These are phyloP conservation scores for Knufia fluminis DNA, from an alignment of 2,329 filamentous ascomycete genomes.

Conservation along the genomic window DNA sequence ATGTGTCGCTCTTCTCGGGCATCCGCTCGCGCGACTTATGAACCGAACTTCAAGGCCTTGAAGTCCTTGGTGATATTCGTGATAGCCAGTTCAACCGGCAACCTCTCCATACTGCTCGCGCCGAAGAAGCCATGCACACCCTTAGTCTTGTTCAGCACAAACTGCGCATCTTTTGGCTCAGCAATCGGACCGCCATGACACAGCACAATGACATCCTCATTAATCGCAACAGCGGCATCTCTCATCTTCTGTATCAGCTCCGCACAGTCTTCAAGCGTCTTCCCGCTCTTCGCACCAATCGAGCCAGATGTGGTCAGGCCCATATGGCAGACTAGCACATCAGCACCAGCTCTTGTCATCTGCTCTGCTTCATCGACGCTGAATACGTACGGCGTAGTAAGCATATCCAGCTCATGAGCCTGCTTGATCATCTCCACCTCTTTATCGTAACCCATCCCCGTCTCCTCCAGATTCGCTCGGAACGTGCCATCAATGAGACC, in stretches of 20 bases:
- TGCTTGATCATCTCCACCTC: conserved; percentile 58
- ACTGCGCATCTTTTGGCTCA: conserved; percentile 53
- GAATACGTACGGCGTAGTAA: conserved; percentile 65
- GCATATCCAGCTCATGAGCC: conserved; percentile 50
- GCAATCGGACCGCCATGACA: conserved; percentile 64
- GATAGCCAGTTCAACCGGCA: conserved; percentile 60
- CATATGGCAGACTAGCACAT: conserved; percentile 60
- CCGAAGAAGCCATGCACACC: conserved; percentile 66
- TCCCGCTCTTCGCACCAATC: conserved; percentile 55
- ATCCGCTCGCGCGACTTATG: too few relatives aligned
- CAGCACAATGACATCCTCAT: conserved; percentile 52
- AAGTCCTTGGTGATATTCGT: conserved; percentile 48
- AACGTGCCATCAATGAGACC: conserved; percentile 62
- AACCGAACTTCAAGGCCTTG: conserved; percentile 33
- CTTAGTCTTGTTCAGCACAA: conserved; percentile 50
- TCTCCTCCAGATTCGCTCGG: conserved; percentile 59
- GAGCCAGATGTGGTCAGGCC: conserved; percentile 56
- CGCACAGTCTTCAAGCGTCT: conserved; percentile 56
- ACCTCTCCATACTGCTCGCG: conserved; percentile 59
- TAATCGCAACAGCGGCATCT: conserved; percentile 49
- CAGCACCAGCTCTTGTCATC: conserved; percentile 58
- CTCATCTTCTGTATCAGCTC: conserved; percentile 53
- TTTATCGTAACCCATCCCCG: conserved; percentile 57
- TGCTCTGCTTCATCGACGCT: conserved; percentile 49
- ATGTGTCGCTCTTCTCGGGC: too few relatives aligned